Base-by-base conservation (phyloP, 768 basidiomycete genomes). In the Boletus rufocinnamomeus region DNA sequence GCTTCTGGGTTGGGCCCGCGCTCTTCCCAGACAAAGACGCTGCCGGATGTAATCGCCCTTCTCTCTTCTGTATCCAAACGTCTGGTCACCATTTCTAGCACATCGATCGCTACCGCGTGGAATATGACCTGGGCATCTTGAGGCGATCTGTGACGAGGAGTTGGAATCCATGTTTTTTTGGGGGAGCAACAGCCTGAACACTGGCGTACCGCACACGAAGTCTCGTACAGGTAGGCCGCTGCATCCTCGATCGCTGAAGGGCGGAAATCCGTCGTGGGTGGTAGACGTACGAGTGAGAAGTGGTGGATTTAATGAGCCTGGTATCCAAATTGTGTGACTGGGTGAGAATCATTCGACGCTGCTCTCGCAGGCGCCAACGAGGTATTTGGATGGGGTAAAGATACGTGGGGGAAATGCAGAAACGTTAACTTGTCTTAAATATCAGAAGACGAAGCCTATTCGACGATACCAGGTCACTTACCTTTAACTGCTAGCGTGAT, bases 11-110 rank as follows among this genome's bases (percentile, higher is more conserved):
- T 84, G 16, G 86, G 80, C 6, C 85, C 85, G 56, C 90, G 80
- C 70, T 93, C 91, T 68, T 92, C 89, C 90, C 91, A 93, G 40
- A 93, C 89, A 62, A 84, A 93, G 35, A 92, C 85, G 57, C 82
- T 84, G 16, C 91, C 90, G 1, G 89, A 82, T n/a, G 75, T 63
- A 50, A 92, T 89, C 41, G 78, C 75, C 13, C 89, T 80, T 40
- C 89, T 79, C 69, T 92, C 90, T 52, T 89, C 89, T 17, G 86
- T 83, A 74, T 89, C 88, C 52, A 93, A 79, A 41, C 90, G 84
- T 56, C 87, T 82, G 27, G 83, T 75, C 50, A 91, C 83, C 76
- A 90, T 88, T 32, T 84, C 85, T 17, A 89, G 77, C 1, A 82
- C 69, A 11, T 78, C 72, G 9, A 81, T 75, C 9, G 77, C 74